phyloP scores from a whole-genome alignment of 345 rosid species.

The Carallia brachiata region DNA sequence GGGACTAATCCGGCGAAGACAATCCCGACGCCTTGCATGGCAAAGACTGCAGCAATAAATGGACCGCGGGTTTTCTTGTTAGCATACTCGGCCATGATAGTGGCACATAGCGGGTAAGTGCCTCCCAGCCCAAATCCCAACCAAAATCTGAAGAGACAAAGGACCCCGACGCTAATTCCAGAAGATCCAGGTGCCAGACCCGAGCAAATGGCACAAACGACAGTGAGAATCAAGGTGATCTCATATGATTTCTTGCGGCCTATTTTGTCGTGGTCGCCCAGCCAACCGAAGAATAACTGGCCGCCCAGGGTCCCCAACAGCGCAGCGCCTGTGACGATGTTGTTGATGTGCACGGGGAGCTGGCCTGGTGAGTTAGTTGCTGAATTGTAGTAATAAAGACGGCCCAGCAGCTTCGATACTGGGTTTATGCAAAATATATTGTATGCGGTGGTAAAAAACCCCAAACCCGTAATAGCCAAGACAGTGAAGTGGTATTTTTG shows the following conservation, averaged over 20 bases:
- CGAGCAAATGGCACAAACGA: slow-evolving; percentile 49
- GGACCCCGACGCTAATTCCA: slow-evolving; percentile 40
- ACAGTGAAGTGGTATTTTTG: slow-evolving; percentile 64
- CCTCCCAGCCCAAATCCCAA: slow-evolving; percentile 77
- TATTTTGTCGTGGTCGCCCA: slow-evolving; percentile 70
- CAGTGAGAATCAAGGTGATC: slow-evolving; percentile 54
- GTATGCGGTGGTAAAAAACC: slow-evolving; percentile 73
- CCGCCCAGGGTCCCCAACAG: slow-evolving; percentile 53
- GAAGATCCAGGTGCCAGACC: slow-evolving; percentile 53
- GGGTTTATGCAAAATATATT: slow-evolving; percentile 66
- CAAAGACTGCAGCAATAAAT: slow-evolving; percentile 57
- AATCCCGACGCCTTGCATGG: slow-evolving; percentile 67
- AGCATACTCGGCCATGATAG: slow-evolving; percentile 68
- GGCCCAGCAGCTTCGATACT: slow-evolving; percentile 57
- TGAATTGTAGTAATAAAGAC: slow-evolving; percentile 60
- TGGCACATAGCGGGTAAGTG: slow-evolving; percentile 76
- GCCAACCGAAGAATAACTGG: slow-evolving; percentile 62
- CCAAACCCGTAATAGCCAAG: slow-evolving; percentile 70
- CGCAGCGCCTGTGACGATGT: slow-evolving; percentile 53
- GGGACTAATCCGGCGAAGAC: slow-evolving; percentile 54
- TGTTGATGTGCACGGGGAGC: slow-evolving; percentile 42
- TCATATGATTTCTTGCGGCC: slow-evolving; percentile 62
- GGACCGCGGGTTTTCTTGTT: slow-evolving; percentile 55
- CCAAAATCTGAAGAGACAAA: slow-evolving; percentile 75
- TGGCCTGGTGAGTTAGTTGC: slow-evolving; percentile 20